phyloP scores from a whole-genome alignment of 176 grass and related monocot species.

The Lolium multiflorum region DNA sequence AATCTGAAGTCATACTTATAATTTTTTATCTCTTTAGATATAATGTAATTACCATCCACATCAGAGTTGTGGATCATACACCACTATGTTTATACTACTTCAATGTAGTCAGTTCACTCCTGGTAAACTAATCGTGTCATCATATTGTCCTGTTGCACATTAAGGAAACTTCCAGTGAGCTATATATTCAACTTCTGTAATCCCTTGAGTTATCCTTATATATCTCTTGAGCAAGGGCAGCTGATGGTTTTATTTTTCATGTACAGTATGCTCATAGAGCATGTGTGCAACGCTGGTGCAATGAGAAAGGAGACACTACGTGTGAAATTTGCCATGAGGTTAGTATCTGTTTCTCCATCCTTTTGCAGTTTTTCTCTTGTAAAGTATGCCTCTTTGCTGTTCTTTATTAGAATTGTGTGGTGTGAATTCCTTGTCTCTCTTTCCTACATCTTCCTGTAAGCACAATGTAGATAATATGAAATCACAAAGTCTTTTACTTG shows the following conservation, averaged over 20 bases:
- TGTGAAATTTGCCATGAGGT: conserved; percentile 99
- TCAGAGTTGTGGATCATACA: not conserved
- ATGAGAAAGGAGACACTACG: conserved; percentile 96
- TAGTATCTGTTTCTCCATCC: conserved; percentile 24
- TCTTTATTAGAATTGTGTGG: not conserved
- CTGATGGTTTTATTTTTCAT: conserved; percentile 31
- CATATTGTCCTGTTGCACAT: conserved; percentile 11
- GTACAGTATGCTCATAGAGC: conserved; percentile 96
- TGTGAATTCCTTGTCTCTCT: not conserved
- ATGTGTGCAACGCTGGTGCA: conserved; percentile 96
- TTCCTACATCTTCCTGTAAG: not conserved
- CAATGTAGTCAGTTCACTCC: not conserved
- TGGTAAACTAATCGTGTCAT: conserved; percentile 6
- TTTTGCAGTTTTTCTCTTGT: not conserved
- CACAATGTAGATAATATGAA: not conserved
- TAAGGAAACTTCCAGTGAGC: not conserved
- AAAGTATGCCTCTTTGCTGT: not conserved
- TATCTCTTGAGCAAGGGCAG: not conserved
- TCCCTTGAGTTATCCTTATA: not conserved
- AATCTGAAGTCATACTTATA: not conserved
- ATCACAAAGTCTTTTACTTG: not conserved
- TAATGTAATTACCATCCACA: not conserved
- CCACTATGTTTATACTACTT: conserved; percentile 9
- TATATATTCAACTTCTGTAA: conserved; percentile 14
- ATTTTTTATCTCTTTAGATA: not conserved